A percentile compares a stretch with the other conserved stretches of the same genome.
Evolutionary conservation across 2,329 filamentous ascomycete genomes (phyloP).

Genomic region (Tolypocladium amazonense): DNA sequence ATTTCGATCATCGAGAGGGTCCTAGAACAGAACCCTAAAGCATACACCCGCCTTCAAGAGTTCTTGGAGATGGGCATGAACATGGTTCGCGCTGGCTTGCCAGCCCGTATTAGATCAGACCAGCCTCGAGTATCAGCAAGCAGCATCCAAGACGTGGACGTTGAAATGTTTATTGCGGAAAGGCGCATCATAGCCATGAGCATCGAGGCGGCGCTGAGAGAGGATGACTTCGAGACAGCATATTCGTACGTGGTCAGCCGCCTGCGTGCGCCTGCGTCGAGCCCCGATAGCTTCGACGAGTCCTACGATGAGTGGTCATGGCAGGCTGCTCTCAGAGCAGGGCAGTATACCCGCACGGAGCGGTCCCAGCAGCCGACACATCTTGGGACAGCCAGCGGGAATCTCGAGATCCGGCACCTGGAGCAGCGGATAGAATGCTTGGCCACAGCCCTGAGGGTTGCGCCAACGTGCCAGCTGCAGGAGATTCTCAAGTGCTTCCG

Average conservation of each 20-base stretch:
- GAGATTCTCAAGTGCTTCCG: slow-evolving; percentile 68
- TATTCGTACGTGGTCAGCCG: slow-evolving; percentile 74
- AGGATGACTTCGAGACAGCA: slow-evolving; percentile 77
- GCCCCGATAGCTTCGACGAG: background rate
- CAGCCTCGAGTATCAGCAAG: background rate
- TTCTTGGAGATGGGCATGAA: slow-evolving; percentile 58
- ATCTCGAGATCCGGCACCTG: slow-evolving; percentile 56
- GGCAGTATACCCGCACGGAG: slow-evolving; percentile 54
- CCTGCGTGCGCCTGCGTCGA: slow-evolving; percentile 29
- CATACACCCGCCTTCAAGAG: slow-evolving; percentile 66
- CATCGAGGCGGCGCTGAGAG: slow-evolving; percentile 62
- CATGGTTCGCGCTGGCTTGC: slow-evolving; percentile 50
- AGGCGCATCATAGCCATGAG: slow-evolving; percentile 70
- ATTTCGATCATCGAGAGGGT: slow-evolving; percentile 62
- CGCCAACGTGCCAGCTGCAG: slow-evolving; percentile 57
- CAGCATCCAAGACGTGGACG: slow-evolving; percentile 16
- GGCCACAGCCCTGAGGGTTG: slow-evolving; percentile 62
- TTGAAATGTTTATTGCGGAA: slow-evolving; percentile 34
- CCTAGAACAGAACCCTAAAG: slow-evolving; percentile 62
- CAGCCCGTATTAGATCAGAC: slow-evolving; percentile 6
- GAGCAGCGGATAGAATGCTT: slow-evolving; percentile 77
- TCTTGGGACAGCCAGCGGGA: slow-evolving; percentile 47
- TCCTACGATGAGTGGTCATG: slow-evolving; percentile 58
- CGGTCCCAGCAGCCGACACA: slow-evolving; percentile 46
- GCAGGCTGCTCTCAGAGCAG: slow-evolving; percentile 69